These are phyloP conservation scores for Eutrema japonicum DNA, from an alignment of 345 rosid genomes.

Conservation along the genomic window DNA sequence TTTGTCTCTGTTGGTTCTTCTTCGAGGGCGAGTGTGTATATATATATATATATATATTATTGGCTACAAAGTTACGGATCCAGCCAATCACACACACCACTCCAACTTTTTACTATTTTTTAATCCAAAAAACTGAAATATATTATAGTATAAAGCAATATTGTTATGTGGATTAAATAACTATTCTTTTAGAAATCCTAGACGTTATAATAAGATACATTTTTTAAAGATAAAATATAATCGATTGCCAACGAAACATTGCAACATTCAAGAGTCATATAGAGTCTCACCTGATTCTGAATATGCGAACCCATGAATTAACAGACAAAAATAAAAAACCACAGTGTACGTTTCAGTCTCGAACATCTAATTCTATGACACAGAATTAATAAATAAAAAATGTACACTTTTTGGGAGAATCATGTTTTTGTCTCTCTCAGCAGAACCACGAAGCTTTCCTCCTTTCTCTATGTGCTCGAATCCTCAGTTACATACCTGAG, in stretches of 20 bases:
- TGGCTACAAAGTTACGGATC: slow-evolving; percentile 18
- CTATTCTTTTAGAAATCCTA: not conserved
- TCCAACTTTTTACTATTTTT: not conserved
- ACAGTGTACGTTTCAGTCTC: slow-evolving; percentile 10
- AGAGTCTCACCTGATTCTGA: not conserved
- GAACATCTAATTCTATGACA: slow-evolving; percentile 29
- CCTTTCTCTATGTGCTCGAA: slow-evolving; percentile 21
- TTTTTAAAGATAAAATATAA: not conserved
- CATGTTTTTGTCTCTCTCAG: slow-evolving; percentile 5
- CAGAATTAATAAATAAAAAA: slow-evolving; percentile 20
- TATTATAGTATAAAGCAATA: too few relatives aligned
- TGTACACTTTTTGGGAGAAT: slow-evolving; percentile 28
- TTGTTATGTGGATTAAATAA: not conserved
- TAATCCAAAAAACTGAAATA: not conserved
- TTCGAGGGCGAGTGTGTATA: not conserved
- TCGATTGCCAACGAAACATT: not conserved
- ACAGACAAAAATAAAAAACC: not conserved
- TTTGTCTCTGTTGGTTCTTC: not conserved
- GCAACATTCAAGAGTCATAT: slow-evolving; percentile 15
- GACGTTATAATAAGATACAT: not conserved
- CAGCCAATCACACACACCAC: slow-evolving; percentile 15
- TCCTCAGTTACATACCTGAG: slow-evolving; percentile 3
- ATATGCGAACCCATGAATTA: slow-evolving; percentile 15
- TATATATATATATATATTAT: not conserved
- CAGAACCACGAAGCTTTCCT: slow-evolving; percentile 6